Base-by-base conservation (phyloP, 208 protist genomes). In the Phytomonas sp. region DNA sequence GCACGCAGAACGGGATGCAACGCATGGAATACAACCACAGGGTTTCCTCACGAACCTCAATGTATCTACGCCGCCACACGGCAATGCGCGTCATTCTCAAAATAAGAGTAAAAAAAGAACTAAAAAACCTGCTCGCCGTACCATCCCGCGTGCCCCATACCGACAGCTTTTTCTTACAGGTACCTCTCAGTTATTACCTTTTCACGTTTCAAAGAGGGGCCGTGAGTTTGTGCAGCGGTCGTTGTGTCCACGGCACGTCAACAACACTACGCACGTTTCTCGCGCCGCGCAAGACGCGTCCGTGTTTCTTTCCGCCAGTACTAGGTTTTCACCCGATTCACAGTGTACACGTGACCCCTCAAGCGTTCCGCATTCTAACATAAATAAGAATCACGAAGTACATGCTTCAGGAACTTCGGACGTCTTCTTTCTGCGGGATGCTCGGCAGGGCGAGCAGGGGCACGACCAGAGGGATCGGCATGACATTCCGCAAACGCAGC, bases 161-260 rank as follows among this genome's bases (percentile, higher is more conserved):
- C 80, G 80, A 11, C 80, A 84, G 68, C 70, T 84, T 17, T 84
- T 81, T 37, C 62, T 84, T 9, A 71, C 81, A 13, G 67, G 23
- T 26, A 56, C 46, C 46, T 56, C 46, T 23, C 9, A 26, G 20
- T 56, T 56, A 56, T 56, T 56, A 56, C 46, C 46, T 23, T 56
- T 56, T 56, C 33, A 46, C 64, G 33, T 43, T 67, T 32, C 64
- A 23, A 56, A 56, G 23, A 56, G 20, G 26, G 46, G 46, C 46
- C 46, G 46, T 20, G 20, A 26, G 9, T 56, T 26, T 56, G 20
- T 23, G 20, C 9, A 56, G 23, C 46, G 23, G 6, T 56, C 23
- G 46, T 17, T 56, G 20, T 6, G 23, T 23, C 20, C 17, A 23
- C 0, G 26, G 20, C 20, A 23, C 20, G 8, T 7, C 5, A 26